Evolutionary conservation across 2,329 filamentous ascomycete genomes (phyloP), one percentile per base, ranked within the genome.

Genomic region (Fusarium pilosicola): DNA sequence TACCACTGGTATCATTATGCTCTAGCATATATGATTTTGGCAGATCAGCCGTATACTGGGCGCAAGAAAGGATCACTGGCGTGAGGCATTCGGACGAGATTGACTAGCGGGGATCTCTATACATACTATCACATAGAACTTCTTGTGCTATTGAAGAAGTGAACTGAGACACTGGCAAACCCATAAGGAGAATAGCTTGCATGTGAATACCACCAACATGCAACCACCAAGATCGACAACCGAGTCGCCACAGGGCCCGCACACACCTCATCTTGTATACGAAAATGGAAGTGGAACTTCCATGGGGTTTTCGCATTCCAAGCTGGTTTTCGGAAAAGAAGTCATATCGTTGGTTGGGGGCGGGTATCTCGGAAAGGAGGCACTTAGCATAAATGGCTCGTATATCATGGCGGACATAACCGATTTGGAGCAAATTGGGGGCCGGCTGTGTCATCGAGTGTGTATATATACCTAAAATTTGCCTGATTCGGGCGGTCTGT

Each of bases 301-400:
- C 58, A 42, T 46, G 57, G 49, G 46, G 51, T 70, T 70, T 70
- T 70, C 67, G 67, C 51, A 65, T 70, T 38, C 13, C 18, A 54
- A 52, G 28, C 34, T 41, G 39, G n/a, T 70, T 70, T 70, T 70
- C 67, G 67, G 41, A 70, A 65, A 69, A 20, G 28, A 30, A 56
- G 24, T 41, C 12, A 64, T n/a, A 41, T 38, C 18, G 57, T 69
- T 64, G 66, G 58, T 46, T 48, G 39, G 48, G 38, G 32, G 22
- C 51, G 59, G 65, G 58, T 70, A 51, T 44, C 41, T 63, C 48
- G 65, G 64, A 30, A 45, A 65, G 32, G 49, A 64, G 65, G 39
- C 41, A 30, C 39, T 65, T 45, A 28, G 9, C 26, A 57, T 64
- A 70, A 70, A 70, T 65, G 44, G 56, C 65, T 64, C 51, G 28